Percentiles rank a stretch among this genome's conserved stretches.
These are phyloP conservation scores for Arthrinium puccinioides DNA, from an alignment of 2,329 filamentous ascomycete genomes.

Conservation along the genomic window DNA sequence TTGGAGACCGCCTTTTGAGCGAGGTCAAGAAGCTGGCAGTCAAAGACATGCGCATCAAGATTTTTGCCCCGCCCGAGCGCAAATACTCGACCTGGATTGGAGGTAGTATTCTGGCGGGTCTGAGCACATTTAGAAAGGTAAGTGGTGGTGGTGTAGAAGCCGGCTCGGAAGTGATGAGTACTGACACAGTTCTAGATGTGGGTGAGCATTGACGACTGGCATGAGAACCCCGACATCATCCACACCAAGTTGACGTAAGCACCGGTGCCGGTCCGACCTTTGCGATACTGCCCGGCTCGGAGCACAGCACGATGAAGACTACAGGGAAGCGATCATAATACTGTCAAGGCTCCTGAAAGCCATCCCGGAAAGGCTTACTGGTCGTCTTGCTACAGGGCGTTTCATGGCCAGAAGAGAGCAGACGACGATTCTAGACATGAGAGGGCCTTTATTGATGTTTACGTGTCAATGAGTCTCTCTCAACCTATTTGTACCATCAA, in stretches of 20 bases:
- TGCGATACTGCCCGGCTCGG: no score
- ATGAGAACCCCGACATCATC: conserved; percentile 98
- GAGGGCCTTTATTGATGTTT: no score
- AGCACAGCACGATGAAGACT: no score
- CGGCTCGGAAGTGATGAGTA: conserved; percentile 4
- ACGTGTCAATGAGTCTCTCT: no score
- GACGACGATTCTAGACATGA: no score
- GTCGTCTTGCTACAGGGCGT: no score
- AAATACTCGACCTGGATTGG: conserved; percentile 99
- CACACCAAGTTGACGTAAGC: conserved; percentile 91
- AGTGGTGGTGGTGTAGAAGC: conserved; percentile 17
- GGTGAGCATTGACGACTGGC: conserved; percentile 99
- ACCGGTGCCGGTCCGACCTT: no score
- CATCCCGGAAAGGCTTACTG: no score
- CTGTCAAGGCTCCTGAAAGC: no score
- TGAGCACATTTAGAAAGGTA: conserved; percentile 98
- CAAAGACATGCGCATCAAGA: conserved; percentile 99
- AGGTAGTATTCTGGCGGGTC: conserved; percentile 88
- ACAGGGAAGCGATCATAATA: no score
- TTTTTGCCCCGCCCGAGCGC: conserved; percentile 92
- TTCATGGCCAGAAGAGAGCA: no score
- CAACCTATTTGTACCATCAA: conserved; percentile 2
- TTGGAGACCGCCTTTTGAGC: conserved; percentile 83
- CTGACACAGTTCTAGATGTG: conserved; percentile 66
- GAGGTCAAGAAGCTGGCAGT: conserved; percentile 91